Conservation (phyloP, 192 early-diverging fungal species). For the Umbelopsis vinacea region DNA sequence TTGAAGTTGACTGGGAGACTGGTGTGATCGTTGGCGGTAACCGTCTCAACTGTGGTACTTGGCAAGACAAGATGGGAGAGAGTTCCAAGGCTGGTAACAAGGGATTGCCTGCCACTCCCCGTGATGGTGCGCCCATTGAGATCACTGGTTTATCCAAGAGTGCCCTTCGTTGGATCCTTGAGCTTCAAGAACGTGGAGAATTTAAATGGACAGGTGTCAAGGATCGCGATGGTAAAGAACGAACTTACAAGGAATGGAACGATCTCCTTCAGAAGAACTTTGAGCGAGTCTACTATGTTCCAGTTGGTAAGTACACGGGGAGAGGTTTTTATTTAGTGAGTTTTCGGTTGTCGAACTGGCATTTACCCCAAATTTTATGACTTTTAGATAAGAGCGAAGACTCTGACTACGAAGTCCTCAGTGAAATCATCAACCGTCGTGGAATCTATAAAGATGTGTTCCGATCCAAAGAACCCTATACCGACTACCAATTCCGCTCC, state of each 20-base stretch:
- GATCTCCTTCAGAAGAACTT: conserved; percentile 78
- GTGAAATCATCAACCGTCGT: conserved; percentile 77
- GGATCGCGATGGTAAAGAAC: conserved; percentile 44
- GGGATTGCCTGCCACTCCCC: conserved; percentile 90
- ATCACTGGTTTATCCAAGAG: conserved; percentile 91
- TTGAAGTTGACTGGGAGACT: conserved; percentile 73
- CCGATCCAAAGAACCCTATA: conserved; percentile 70
- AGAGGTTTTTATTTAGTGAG: too few species aligned
- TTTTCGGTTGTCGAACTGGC: too few species aligned
- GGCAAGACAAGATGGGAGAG: conserved; percentile 99
- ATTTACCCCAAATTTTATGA: too few species aligned
- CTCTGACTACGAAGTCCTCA: conserved; percentile 58
- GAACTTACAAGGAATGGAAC: conserved; percentile 82
- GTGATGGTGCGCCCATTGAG: conserved; percentile 91
- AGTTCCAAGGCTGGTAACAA: conserved; percentile 91
- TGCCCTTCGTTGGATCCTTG: conserved; percentile 80
- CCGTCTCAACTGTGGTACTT: conserved; percentile 94
- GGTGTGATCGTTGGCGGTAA: conserved; percentile 91
- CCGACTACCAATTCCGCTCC: conserved; percentile 93
- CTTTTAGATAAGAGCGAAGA: conserved; percentile 63
- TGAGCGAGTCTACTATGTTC: conserved; percentile 91
- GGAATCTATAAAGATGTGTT: conserved; percentile 95
- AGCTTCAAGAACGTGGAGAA: conserved; percentile 46
- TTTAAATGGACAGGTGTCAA: conserved; percentile 55
- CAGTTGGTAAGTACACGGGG: conserved; percentile 61